phyloP scores from a whole-genome alignment of 495 filamentous ascomycete genomes.

The Pyronema domesticum region DNA sequence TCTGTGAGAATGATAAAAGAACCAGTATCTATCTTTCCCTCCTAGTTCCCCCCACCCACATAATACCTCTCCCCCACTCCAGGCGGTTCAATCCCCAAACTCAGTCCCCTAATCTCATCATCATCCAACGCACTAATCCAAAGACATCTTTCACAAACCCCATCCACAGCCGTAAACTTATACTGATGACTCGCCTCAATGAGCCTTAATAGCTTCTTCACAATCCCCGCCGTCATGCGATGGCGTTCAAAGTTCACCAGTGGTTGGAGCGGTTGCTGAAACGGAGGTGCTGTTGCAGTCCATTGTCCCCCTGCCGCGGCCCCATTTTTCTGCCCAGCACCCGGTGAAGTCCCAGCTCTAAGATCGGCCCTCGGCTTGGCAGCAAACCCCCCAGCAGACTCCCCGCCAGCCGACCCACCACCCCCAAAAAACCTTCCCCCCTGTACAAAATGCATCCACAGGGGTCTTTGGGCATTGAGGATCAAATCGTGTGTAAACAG shows the following conservation, averaged over 20 bases:
- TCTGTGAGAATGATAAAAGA: too few relatives aligned
- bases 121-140: conserved; percentile 87
- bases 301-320: neutral
- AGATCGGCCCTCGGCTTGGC: too few relatives aligned
- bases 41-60: too few relatives aligned
- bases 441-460: conserved; percentile 7
- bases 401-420: too few relatives aligned
- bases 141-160: conserved; percentile 74
- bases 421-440: too few relatives aligned
- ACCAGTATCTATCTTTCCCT: too few relatives aligned
- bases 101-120: conserved; percentile 52
- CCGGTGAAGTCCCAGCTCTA: too few relatives aligned
- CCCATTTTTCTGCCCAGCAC: too few relatives aligned
- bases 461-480: conserved; percentile 80
- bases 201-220: conserved; percentile 76
- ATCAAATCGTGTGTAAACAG: conserved; percentile 94
- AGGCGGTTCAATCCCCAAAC: conserved; percentile 32
- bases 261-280: conserved; percentile 41
- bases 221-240: conserved; percentile 72
- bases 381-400: too few relatives aligned
- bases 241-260: conserved; percentile 93
- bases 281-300: conserved; percentile 8
- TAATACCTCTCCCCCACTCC: too few relatives aligned
- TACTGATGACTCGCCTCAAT: conserved; percentile 89
- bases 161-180: conserved; percentile 64